A percentile compares a stretch with the other conserved stretches of the same genome.
Conservation (phyloP, 1,284 basidiomycete genomes). For the Rhodotorula glutinis region DNA sequence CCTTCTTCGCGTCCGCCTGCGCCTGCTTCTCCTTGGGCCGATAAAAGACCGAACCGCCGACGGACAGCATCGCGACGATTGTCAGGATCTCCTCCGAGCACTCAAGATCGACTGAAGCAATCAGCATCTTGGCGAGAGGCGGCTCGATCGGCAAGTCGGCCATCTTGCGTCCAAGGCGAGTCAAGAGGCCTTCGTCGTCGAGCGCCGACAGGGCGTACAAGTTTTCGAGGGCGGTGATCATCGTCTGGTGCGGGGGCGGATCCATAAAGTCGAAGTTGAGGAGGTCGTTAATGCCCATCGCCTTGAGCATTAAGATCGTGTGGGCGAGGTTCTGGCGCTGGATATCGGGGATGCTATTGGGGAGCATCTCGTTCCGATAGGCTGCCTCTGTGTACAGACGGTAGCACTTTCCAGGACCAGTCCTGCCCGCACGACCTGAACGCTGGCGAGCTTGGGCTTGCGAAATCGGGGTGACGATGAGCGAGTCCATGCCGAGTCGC, state of each 20-base stretch:
- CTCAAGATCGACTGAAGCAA: conserved; percentile 89
- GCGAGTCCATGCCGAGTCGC: conserved; percentile 93
- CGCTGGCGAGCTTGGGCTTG: conserved; percentile 96
- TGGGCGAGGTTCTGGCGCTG: conserved; percentile 85
- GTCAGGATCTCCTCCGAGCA: conserved; percentile 97
- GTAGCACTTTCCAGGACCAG: conserved; percentile 97
- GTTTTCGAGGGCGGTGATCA: conserved; percentile 84
- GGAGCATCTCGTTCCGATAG: conserved; percentile 96
- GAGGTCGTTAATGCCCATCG: conserved; percentile 95
- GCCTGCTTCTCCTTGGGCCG: conserved; percentile 98
- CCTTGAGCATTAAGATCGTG: conserved; percentile 93
- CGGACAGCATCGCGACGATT: conserved; percentile 90
- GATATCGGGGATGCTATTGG: conserved; percentile 96
- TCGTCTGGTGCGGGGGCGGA: conserved; percentile 91
- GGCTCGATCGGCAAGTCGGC: conserved; percentile 95
- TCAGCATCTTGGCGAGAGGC: conserved; percentile 93
- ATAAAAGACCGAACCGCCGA: conserved; percentile 95
- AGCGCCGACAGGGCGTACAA: conserved; percentile 92
- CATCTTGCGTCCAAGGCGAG: conserved; percentile 94
- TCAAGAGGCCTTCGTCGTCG: conserved; percentile 93
- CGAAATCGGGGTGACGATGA: conserved; percentile 97
- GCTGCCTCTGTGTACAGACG: conserved; percentile 96
- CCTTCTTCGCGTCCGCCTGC: conserved; percentile 98
- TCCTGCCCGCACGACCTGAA: conserved; percentile 91
- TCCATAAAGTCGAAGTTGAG: conserved; percentile 99